phyloP scores from a whole-genome alignment of 257 asterid species.

The Craterostigma plantagineum region DNA sequence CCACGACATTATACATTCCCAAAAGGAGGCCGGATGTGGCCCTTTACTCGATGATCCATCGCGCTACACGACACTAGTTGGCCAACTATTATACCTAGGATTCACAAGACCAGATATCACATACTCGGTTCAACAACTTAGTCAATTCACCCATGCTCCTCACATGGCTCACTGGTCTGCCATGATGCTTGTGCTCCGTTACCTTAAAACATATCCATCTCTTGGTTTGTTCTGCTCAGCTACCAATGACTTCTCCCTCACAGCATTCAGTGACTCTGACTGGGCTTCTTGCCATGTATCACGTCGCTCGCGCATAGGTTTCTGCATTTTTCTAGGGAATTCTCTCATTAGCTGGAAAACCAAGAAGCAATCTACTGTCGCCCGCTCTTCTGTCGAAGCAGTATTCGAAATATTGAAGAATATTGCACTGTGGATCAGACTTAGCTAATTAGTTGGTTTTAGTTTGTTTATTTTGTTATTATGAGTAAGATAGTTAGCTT shows the following conservation, averaged over 20 bases:
- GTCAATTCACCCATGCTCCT: neutral
- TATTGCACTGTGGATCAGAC: too few species aligned
- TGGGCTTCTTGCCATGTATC: neutral
- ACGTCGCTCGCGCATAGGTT: neutral
- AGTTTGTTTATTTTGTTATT: too few species aligned
- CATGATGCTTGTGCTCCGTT: neutral
- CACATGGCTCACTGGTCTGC: neutral
- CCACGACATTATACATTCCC: neutral
- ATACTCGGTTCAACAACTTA: too few species aligned
- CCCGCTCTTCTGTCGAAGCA: neutral
- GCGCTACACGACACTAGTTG: neutral
- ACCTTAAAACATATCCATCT: neutral
- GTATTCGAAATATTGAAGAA: neutral
- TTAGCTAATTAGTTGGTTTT: too few species aligned
- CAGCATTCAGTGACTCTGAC: neutral
- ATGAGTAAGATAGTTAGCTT: too few species aligned
- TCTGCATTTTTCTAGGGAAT: neutral
- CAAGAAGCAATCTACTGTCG: neutral
- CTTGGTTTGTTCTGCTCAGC: neutral
- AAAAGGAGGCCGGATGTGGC: neutral
- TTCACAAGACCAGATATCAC: neutral
- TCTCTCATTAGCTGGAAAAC: neutral
- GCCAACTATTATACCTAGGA: neutral
- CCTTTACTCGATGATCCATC: neutral
- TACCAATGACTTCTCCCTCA: neutral